These are phyloP conservation scores for Blepharisma stoltei DNA, from an alignment of 73 alveolate species.

Conservation along the genomic window DNA sequence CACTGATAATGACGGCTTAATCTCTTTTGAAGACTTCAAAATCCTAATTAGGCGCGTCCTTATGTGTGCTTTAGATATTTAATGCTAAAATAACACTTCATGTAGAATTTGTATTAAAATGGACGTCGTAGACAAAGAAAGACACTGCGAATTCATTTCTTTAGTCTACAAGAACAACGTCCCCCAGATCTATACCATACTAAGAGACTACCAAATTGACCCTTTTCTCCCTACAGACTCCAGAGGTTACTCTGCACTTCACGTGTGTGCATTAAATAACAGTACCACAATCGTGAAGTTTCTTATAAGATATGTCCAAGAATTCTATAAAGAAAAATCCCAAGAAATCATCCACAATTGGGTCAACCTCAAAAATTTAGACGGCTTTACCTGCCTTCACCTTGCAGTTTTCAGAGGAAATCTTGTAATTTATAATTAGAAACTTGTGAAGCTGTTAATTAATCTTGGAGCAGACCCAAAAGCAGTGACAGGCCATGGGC, in stretches of 20 bases:
- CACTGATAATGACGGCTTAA: conserved; percentile 6
- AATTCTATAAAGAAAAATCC: neutral
- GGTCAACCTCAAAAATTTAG: conserved; percentile 27
- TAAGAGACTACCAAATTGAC: neutral
- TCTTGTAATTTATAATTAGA: conserved; percentile 40
- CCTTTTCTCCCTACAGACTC: neutral
- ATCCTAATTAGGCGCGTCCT: neutral
- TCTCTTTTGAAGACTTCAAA: neutral
- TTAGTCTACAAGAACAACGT: too few species aligned
- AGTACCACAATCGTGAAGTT: neutral
- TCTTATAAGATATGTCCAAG: neutral
- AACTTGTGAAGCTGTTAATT: conserved; percentile 55
- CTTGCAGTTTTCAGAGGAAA: conserved; percentile 48
- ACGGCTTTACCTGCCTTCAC: conserved; percentile 65
- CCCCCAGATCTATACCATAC: neutral
- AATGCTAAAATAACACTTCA: neutral
- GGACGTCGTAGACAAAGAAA: too few species aligned
- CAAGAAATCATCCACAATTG: neutral
- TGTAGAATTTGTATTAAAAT: too few species aligned
- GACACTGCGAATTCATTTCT: too few species aligned
- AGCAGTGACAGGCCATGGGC: conserved; percentile 72
- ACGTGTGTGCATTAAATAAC: neutral
- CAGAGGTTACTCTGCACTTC: neutral
- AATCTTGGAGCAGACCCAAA: conserved; percentile 74
- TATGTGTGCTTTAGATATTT: conserved; percentile 11